Percentiles rank a stretch among this genome's conserved stretches.
phyloP scores from a whole-genome alignment of 139 green algal genomes.

The Micractinium conductrix region DNA sequence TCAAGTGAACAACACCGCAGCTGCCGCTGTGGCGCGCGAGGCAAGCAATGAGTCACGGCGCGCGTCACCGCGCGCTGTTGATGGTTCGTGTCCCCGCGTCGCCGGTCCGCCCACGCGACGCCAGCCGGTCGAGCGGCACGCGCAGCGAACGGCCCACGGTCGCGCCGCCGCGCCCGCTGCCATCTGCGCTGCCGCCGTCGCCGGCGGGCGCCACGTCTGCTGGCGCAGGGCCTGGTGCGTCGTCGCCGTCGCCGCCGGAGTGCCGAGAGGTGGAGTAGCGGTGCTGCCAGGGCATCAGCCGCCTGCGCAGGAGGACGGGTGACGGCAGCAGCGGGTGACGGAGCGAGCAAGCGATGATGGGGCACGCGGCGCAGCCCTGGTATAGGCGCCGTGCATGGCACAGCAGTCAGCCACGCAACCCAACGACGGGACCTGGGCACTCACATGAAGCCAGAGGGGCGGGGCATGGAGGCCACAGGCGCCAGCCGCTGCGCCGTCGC shows the following conservation, averaged over 20 bases:
- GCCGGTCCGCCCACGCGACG: too few species aligned
- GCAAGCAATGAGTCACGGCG: too few species aligned
- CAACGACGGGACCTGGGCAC: not conserved
- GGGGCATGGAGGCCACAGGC: not conserved
- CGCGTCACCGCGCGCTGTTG: too few species aligned
- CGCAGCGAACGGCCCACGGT: not conserved
- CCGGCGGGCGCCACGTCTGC: not conserved
- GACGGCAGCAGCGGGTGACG: not conserved
- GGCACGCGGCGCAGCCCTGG: too few species aligned
- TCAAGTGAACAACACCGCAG: too few species aligned
- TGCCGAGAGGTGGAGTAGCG: too few species aligned
- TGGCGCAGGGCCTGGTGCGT: not conserved
- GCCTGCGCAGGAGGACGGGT: not conserved
- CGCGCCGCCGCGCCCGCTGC: not conserved
- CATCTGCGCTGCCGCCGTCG: not conserved
- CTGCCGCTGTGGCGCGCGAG: too few species aligned
- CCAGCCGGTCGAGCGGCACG: not conserved
- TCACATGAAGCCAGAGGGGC: slow-evolving; percentile 3
- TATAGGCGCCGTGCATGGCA: not conserved
- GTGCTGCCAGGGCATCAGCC: slow-evolving; percentile 32
- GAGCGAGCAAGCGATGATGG: too few species aligned
- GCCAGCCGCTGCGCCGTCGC: not conserved
- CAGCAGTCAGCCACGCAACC: too few species aligned
- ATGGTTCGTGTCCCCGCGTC: too few species aligned
- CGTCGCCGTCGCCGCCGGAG: too few species aligned